These are phyloP conservation scores for Penicillium griseofulvum DNA, from an alignment of 2,329 filamentous ascomycete genomes.

Conservation along the genomic window DNA sequence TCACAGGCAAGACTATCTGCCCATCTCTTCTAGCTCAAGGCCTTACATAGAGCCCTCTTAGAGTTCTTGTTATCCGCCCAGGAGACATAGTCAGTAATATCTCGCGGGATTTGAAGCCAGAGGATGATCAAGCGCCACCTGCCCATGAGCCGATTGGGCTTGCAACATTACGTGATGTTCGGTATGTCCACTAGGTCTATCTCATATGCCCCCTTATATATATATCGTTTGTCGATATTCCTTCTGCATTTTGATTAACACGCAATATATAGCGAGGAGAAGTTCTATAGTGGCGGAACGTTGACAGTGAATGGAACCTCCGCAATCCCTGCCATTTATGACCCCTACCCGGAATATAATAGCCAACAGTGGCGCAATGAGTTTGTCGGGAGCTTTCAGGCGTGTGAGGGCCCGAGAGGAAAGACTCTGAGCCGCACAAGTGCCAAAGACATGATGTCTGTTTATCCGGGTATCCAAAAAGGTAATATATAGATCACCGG, in stretches of 20 bases:
- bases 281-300: neutral
- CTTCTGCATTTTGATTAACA: neutral
- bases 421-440: slow-evolving; percentile 50
- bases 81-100: neutral
- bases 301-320: neutral
- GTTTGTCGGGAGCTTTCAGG: slow-evolving; percentile 58
- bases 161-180: neutral
- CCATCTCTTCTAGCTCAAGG: neutral
- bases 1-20: neutral
- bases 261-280: neutral
- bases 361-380: slow-evolving; percentile 56
- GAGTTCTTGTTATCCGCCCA: neutral
- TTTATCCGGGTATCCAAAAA: slow-evolving; percentile 46
- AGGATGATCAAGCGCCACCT: neutral
- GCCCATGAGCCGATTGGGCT: neutral
- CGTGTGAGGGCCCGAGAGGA: slow-evolving; percentile 63
- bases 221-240: neutral
- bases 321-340: slow-evolving; percentile 48
- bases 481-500: neutral
- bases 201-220: neutral
- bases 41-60: neutral
- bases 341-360: slow-evolving; percentile 70
- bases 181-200: neutral
- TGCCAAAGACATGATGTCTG: slow-evolving; percentile 62
- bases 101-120: neutral